Percentiles rank a stretch among this genome's conserved stretches.
Evolutionary conservation across 1,139 yeast genomes (phyloP).

Genomic region (Petasospora fabianii): DNA sequence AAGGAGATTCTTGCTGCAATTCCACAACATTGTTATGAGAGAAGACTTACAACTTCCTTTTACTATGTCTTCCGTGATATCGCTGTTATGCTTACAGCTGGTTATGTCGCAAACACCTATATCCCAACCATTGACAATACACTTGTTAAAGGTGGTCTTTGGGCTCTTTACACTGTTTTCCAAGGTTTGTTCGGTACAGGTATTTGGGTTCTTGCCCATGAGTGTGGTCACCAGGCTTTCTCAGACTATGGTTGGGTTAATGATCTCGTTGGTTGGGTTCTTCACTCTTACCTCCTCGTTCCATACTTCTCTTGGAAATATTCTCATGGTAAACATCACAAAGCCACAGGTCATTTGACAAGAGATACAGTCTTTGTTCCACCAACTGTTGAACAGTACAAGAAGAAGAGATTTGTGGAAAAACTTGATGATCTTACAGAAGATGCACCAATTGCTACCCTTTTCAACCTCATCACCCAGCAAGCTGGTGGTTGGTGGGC

Average conservation of each 20-base stretch:
- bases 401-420: slow-evolving; percentile 38
- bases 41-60: slow-evolving; percentile 47
- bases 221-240: slow-evolving; percentile 65
- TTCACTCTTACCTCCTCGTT: slow-evolving; percentile 54
- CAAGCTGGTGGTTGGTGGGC: slow-evolving; percentile 53
- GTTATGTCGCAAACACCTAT: slow-evolving; percentile 41
- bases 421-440: slow-evolving; percentile 34
- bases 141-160: slow-evolving; percentile 38
- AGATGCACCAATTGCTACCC: slow-evolving; percentile 53
- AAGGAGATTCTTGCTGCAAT: slow-evolving; percentile 58
- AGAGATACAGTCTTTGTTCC: slow-evolving; percentile 65
- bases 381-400: slow-evolving; percentile 45
- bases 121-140: slow-evolving; percentile 42
- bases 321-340: slow-evolving; percentile 59
- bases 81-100: slow-evolving; percentile 36
- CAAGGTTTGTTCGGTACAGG: slow-evolving; percentile 50
- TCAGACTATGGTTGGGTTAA: slow-evolving; percentile 53
- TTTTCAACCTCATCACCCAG: slow-evolving; percentile 42
- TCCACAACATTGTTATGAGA: slow-evolving; percentile 60
- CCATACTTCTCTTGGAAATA: slow-evolving; percentile 64
- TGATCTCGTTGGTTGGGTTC: slow-evolving; percentile 56
- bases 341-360: slow-evolving; percentile 57
- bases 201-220: slow-evolving; percentile 62
- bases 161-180: slow-evolving; percentile 40
- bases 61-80: slow-evolving; percentile 59